Evolutionary conservation across 2,329 filamentous ascomycete genomes (phyloP).

Genomic region (Fusarium protoensiforme): DNA sequence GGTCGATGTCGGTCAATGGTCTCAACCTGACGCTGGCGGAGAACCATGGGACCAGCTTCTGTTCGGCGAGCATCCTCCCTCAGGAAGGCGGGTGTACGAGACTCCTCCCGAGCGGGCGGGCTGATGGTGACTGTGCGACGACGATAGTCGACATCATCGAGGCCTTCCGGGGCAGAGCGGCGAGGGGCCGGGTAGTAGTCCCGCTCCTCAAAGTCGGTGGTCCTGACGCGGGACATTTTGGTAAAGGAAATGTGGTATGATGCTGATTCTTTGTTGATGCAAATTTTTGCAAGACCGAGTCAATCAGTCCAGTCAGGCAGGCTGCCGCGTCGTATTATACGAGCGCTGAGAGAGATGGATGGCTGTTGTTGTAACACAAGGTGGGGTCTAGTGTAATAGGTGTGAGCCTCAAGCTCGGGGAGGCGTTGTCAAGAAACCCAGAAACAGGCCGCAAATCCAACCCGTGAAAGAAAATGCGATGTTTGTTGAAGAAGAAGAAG

Average conservation of each 20-base stretch:
- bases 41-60: slow-evolving; percentile 64
- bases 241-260: background rate
- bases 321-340: slow-evolving; percentile 15
- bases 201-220: slow-evolving; percentile 59
- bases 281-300: slow-evolving; percentile 14
- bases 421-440: slow-evolving; percentile 17
- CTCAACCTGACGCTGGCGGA: slow-evolving; percentile 66
- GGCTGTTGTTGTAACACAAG: slow-evolving; percentile 31
- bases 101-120: slow-evolving; percentile 58
- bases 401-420: slow-evolving; percentile 31
- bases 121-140: slow-evolving; percentile 51
- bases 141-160: slow-evolving; percentile 51
- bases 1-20: slow-evolving; percentile 62
- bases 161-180: slow-evolving; percentile 46
- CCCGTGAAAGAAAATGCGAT: slow-evolving; percentile 23
- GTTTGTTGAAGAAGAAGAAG: slow-evolving; percentile 25
- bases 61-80: slow-evolving; percentile 60
- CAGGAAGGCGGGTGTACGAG: slow-evolving; percentile 61
- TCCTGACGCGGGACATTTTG: slow-evolving; percentile 44
- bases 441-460: slow-evolving; percentile 19
- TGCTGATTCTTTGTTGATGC: slow-evolving; percentile 10
- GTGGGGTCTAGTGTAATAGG: slow-evolving; percentile 23
- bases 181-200: slow-evolving; percentile 55
- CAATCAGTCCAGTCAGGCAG: slow-evolving; percentile 23
- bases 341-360: slow-evolving; percentile 8